These are phyloP conservation scores for Microdochium paspali DNA, from an alignment of 2,329 filamentous ascomycete genomes.

Conservation along the genomic window DNA sequence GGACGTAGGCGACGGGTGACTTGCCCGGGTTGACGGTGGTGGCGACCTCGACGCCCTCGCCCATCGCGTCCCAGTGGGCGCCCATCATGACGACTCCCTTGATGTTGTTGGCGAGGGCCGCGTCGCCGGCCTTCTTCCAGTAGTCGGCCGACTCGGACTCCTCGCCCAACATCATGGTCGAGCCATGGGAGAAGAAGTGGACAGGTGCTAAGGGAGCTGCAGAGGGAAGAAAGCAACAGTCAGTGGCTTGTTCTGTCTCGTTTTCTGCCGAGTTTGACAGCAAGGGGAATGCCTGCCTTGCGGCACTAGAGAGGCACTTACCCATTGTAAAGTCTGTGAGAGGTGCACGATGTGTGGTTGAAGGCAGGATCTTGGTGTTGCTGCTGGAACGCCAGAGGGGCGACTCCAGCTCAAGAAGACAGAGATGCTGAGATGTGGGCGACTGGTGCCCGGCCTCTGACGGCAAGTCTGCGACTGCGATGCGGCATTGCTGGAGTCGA, in stretches of 20 bases:
- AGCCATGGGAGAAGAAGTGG: slow-evolving; percentile 62
- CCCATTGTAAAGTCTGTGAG: background rate
- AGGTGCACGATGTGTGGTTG: background rate
- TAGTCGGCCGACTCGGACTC: slow-evolving; percentile 51
- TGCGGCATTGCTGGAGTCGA: background rate
- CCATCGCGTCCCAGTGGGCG: slow-evolving; percentile 55
- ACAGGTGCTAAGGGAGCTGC: slow-evolving; percentile 35
- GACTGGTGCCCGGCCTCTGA: background rate
- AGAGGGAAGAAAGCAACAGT: background rate
- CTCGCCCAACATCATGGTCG: slow-evolving; percentile 64
- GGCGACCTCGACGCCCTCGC: slow-evolving; percentile 48
- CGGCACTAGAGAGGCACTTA: background rate
- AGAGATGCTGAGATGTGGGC: background rate
- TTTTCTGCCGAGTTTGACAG: background rate
- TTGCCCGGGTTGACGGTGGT: slow-evolving; percentile 52
- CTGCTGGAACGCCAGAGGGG: background rate
- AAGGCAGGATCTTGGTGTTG: background rate
- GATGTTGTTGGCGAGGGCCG: slow-evolving; percentile 47
- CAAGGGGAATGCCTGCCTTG: too few species aligned
- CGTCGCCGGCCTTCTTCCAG: slow-evolving; percentile 57
- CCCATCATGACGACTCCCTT: slow-evolving; percentile 61
- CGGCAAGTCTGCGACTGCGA: background rate
- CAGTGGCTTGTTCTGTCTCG: background rate
- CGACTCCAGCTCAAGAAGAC: background rate
- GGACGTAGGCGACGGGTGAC: slow-evolving; percentile 56